Percentiles rank a stretch among this genome's conserved stretches.
Evolutionary conservation across 2,329 filamentous ascomycete genomes (phyloP).

Genomic region (Ophiostoma ips): DNA sequence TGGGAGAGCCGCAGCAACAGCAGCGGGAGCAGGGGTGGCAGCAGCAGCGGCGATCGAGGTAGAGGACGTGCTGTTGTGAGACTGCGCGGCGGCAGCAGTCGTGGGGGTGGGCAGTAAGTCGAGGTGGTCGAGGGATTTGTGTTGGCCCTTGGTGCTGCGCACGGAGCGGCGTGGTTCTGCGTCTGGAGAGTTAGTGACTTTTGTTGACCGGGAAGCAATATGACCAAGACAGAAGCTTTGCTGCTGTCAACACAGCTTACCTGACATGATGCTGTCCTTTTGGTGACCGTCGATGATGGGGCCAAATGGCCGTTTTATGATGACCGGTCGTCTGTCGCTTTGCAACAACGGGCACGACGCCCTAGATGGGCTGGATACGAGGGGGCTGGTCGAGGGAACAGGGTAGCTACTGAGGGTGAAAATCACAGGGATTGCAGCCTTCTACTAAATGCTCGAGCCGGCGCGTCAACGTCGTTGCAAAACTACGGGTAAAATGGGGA

Average conservation of each 20-base stretch:
- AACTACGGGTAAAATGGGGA: not conserved
- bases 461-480: not conserved
- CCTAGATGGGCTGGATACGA: not conserved
- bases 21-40: not conserved
- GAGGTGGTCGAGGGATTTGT: constrained; percentile 74
- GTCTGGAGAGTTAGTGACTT: constrained; percentile 23
- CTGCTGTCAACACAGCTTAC: constrained; percentile 4
- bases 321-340: not conserved
- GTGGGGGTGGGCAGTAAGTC: constrained; percentile 31
- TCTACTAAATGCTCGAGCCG: not conserved
- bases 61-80: no score
- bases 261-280: constrained; percentile 6
- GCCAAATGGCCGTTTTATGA: not conserved
- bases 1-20: not conserved
- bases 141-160: constrained; percentile 91
- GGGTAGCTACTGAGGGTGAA: not conserved
- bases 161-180: constrained; percentile 82
- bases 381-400: not conserved
- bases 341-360: not conserved
- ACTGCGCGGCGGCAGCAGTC: not conserved
- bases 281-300: no score
- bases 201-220: not conserved
- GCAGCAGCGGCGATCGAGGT: no score
- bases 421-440: not conserved
- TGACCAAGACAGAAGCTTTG: no score